phyloP scores from a whole-genome alignment of 2,329 filamentous ascomycete species.

The Epichloe amarillans region DNA sequence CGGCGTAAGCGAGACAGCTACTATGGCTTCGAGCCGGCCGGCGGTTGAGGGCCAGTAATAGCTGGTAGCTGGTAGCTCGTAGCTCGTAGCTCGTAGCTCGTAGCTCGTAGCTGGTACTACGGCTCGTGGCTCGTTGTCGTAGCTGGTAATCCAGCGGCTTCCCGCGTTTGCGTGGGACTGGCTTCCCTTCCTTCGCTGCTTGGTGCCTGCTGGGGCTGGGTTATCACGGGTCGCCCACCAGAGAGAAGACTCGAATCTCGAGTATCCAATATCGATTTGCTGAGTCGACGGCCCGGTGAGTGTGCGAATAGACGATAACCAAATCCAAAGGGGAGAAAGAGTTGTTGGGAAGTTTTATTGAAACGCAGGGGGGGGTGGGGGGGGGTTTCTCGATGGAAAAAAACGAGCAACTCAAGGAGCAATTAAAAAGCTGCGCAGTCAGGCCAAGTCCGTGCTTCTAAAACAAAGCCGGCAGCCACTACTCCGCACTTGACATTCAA shows the following conservation, averaged over 20 bases:
- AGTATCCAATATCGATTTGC: neutral
- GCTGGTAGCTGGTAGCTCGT: no score
- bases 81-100: no score
- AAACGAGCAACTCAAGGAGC: neutral
- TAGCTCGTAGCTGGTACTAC: no score
- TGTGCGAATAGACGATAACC: neutral
- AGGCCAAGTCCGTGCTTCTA: conserved; percentile 4
- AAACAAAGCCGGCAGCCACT: conserved; percentile 1
- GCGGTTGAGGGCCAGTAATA: neutral
- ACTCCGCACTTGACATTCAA: neutral
- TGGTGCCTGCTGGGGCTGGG: neutral
- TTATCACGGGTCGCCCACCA: neutral
- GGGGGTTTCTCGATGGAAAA: neutral
- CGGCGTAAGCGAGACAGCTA: neutral
- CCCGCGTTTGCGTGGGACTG: neutral
- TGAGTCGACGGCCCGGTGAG: neutral
- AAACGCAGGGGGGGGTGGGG: no score
- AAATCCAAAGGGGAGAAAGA: neutral
- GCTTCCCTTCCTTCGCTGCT: neutral
- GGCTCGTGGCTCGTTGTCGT: no score
- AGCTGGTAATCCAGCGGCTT: neutral
- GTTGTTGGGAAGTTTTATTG: neutral
- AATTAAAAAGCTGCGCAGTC: neutral
- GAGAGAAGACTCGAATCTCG: neutral
- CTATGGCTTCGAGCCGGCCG: neutral